Evolutionary conservation across 306 rosid species (phyloP).

Genomic region (Gillenia trifoliata): DNA sequence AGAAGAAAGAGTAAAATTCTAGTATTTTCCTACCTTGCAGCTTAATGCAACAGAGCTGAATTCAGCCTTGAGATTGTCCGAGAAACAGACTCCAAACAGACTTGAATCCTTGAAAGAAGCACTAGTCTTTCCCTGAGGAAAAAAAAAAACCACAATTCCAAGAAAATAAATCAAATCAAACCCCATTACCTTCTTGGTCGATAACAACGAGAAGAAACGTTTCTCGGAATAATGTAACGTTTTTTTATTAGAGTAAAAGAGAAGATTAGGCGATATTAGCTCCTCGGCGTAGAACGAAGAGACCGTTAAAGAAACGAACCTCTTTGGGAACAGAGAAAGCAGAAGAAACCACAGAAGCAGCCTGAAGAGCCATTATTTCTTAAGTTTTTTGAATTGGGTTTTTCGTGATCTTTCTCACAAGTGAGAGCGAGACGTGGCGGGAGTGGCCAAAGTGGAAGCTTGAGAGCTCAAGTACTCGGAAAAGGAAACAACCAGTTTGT

Average conservation of each 20-base stretch:
- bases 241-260: too few relatives aligned
- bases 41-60: slow-evolving; percentile 66
- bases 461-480: not conserved
- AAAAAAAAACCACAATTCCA: not conserved
- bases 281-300: not conserved
- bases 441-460: not conserved
- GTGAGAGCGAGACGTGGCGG: not conserved
- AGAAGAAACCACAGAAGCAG: slow-evolving; percentile 52
- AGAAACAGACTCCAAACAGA: slow-evolving; percentile 67
- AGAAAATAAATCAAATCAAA: slow-evolving; percentile 5
- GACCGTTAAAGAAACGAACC: slow-evolving; percentile 24
- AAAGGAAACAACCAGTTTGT: not conserved
- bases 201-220: not conserved
- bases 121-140: slow-evolving; percentile 59
- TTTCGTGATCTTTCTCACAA: not conserved
- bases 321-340: slow-evolving; percentile 47
- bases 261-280: not conserved
- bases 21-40: slow-evolving; percentile 53
- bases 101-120: slow-evolving; percentile 65
- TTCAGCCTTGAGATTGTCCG: slow-evolving; percentile 66
- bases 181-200: not conserved
- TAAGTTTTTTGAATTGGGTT: not conserved
- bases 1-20: not conserved
- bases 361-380: slow-evolving; percentile 46
- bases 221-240: not conserved